phyloP scores from a whole-genome alignment of 2,329 filamentous ascomycete genomes.

The Pseudofabraea citricarpa region DNA sequence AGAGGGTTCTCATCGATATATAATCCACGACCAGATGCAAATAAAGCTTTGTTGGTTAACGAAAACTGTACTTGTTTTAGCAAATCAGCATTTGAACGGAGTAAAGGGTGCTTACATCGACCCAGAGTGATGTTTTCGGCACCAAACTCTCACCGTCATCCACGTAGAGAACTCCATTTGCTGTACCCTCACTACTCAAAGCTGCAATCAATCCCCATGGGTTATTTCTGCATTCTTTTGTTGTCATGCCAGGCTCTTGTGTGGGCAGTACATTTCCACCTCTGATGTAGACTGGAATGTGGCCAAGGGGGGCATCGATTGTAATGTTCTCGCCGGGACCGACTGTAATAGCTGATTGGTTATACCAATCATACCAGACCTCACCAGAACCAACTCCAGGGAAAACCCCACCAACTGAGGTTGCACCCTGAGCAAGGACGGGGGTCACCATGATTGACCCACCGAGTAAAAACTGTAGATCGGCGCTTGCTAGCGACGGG shows the following conservation, averaged over 20 bases:
- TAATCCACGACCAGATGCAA: constrained; percentile 41
- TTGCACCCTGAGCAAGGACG: constrained; percentile 58
- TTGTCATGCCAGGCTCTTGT: constrained; percentile 66
- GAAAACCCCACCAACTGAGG: constrained; percentile 62
- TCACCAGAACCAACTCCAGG: constrained; percentile 56
- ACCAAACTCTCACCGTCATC: constrained; percentile 69
- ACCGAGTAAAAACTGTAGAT: constrained; percentile 70
- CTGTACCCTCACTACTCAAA: constrained; percentile 47
- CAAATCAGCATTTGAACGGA: neutral
- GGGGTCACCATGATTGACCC: constrained; percentile 61
- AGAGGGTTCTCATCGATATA: constrained; percentile 54
- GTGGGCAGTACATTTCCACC: constrained; percentile 64
- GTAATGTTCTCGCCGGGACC: constrained; percentile 51
- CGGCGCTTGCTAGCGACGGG: constrained; percentile 58
- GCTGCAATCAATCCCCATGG: constrained; percentile 65
- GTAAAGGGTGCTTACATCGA: constrained; percentile 29
- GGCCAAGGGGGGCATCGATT: constrained; percentile 55
- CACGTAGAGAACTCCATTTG: constrained; percentile 61
- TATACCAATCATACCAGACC: constrained; percentile 79
- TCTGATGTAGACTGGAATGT: constrained; percentile 69
- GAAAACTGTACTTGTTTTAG: constrained; percentile 31
- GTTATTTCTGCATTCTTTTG: constrained; percentile 54
- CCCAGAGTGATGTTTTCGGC: constrained; percentile 49
- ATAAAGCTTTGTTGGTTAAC: constrained; percentile 38
- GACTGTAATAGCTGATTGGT: constrained; percentile 49